Evolutionary conservation across 192 early-diverging fungal species (phyloP), one percentile per base, ranked within the genome.

Genomic region (Nowakowskiella sp.): DNA sequence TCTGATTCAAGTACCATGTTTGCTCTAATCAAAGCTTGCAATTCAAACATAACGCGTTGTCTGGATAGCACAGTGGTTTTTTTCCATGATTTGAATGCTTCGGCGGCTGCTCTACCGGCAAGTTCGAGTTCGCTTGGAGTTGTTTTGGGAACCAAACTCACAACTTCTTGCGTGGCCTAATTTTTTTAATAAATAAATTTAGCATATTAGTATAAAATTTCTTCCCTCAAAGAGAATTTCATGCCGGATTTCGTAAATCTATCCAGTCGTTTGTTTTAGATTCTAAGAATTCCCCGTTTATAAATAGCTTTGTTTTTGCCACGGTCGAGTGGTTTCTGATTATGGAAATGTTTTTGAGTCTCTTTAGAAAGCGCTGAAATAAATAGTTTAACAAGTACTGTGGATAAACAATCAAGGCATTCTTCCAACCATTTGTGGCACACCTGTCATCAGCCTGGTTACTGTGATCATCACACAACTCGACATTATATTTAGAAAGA

Each of bases 241-340:
- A 63, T 76, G 87, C 87, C 42, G 94, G 94, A 68, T 97, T 91
- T 57, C 77, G 75, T 44, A 97, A 73, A 43, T 87, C 85, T 54
- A 91, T 84, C 90, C 90, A 92, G 59, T 87, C 79, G 60, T 80
- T 67, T 32, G 89, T 78, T 52, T 82, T 79, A 13, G 91, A 93
- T 46, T 92, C 85, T 45, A 90, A 67, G 67, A 94, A 90, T 77
- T 97, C 83, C 44, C 92, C 92, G 57, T 94, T 85, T 64, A 94
- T 87, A 55, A 81, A 92, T 23, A 90, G 74, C 73, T 81, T 74
- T 34, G 81, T 74, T 31, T 61, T 74, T 1, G 51, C 46, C 8
- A 39, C 36, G 13, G 36, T n/a, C n/a, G n/a, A n/a, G n/a, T n/a
- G n/a, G n/a, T n/a, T n/a, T n/a, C n/a, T n/a, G n/a, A n/a, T n/a